These are phyloP conservation scores for Monosporozyma aquatica DNA, from an alignment of 805 yeast species.

Conservation along the genomic window DNA sequence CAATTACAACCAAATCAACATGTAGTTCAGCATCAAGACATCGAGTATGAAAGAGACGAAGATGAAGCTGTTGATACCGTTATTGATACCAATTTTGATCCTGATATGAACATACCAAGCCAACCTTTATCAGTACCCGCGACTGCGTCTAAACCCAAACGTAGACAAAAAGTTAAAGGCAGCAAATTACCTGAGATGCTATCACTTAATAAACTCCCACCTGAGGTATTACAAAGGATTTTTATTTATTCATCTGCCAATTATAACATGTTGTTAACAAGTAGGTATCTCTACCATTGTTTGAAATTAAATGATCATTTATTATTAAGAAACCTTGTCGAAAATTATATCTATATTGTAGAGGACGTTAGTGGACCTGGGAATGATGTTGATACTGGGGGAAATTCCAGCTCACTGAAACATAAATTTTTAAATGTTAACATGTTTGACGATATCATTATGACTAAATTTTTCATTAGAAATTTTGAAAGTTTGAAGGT, in stretches of 20 bases:
- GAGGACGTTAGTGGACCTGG: no score
- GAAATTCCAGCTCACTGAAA: neutral
- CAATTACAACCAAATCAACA: neutral
- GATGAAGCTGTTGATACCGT: neutral
- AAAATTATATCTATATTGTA: slow-evolving; percentile 5
- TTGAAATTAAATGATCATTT: slow-evolving; percentile 5
- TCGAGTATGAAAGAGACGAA: neutral
- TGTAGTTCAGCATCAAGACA: no score
- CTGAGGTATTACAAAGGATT: slow-evolving; percentile 12
- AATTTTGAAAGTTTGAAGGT: slow-evolving; percentile 1
- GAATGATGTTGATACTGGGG: neutral
- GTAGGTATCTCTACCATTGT: slow-evolving; percentile 12
- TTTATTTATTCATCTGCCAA: slow-evolving; percentile 7
- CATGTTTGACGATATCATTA: slow-evolving; percentile 6
- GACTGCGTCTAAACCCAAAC: neutral
- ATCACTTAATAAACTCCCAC: slow-evolving; percentile 8
- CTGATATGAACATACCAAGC: neutral
- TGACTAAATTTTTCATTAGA: slow-evolving; percentile 7
- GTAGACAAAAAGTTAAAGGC: neutral
- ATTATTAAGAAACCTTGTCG: slow-evolving; percentile 1
- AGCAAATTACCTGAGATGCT: neutral
- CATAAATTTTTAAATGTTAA: slow-evolving; percentile 3
- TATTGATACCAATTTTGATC: neutral
- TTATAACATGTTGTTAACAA: slow-evolving; percentile 6
- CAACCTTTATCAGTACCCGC: neutral